Conservation (phyloP, 108 stramenopile species). For the Cyclotella kingstonii region DNA sequence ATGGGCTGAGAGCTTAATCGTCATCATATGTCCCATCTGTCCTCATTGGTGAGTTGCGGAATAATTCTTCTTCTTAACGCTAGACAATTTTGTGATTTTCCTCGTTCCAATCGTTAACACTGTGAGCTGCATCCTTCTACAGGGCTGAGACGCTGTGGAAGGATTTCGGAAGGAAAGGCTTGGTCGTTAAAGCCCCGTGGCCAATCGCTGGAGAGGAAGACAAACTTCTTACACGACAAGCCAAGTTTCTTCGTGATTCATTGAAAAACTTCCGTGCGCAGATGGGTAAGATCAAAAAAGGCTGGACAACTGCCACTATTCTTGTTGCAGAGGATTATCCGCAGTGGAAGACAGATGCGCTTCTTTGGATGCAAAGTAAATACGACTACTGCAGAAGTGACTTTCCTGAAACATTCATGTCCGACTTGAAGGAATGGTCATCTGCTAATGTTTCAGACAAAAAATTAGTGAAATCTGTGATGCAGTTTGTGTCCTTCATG, state of each 20-base stretch:
- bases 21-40: slow-evolving; percentile 91
- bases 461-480: slow-evolving; percentile 82
- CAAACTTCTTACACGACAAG: slow-evolving; percentile 77
- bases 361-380: slow-evolving; percentile 79
- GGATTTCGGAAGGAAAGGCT: slow-evolving; percentile 65
- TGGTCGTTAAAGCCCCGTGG: slow-evolving; percentile 89
- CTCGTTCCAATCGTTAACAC: not conserved
- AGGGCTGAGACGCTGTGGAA: slow-evolving; percentile 82
- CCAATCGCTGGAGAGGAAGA: slow-evolving; percentile 81
- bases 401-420: slow-evolving; percentile 63
- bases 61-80: slow-evolving; percentile 10
- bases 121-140: slow-evolving; percentile 2
- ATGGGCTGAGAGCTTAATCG: slow-evolving; percentile 70
- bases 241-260: slow-evolving; percentile 74
- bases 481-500: slow-evolving; percentile 95
- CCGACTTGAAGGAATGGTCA: slow-evolving; percentile 75
- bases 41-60: slow-evolving; percentile 75
- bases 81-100: slow-evolving; percentile 5
- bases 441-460: slow-evolving; percentile 74
- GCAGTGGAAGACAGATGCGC: slow-evolving; percentile 83
- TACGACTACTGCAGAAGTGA: slow-evolving; percentile 46
- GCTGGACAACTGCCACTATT: slow-evolving; percentile 57
- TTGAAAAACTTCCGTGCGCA: slow-evolving; percentile 73
- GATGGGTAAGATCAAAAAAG: slow-evolving; percentile 84
- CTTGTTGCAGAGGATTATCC: slow-evolving; percentile 83